A percentile compares a stretch with the other conserved stretches of the same genome.
Evolutionary conservation across 108 stramenopile species (phyloP).

Genomic region (Nitzschia palea): DNA sequence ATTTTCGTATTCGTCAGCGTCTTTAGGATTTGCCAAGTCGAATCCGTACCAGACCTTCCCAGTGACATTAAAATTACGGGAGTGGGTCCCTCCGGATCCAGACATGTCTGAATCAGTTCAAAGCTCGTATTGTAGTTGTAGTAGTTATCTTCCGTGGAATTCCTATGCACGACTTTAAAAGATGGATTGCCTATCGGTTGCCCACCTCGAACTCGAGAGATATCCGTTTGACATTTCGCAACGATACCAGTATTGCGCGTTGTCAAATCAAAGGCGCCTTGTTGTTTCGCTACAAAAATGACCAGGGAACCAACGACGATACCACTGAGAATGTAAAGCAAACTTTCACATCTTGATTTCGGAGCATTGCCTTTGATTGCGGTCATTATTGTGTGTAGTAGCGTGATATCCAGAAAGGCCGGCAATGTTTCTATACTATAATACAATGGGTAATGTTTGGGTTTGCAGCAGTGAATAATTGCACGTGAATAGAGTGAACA

Average conservation of each 20-base stretch:
- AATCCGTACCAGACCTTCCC: conserved; percentile 16
- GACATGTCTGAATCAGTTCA: neutral
- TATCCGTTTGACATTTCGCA: neutral
- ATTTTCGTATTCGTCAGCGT: conserved; percentile 12
- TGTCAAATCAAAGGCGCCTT: neutral
- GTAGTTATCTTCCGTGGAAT: neutral
- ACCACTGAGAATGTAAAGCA: neutral
- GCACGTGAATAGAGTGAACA: too few relatives aligned
- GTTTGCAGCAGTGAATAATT: too few relatives aligned
- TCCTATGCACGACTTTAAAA: neutral
- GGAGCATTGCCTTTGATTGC: neutral
- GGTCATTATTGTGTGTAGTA: too few relatives aligned
- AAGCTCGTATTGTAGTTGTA: neutral
- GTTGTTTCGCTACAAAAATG: neutral
- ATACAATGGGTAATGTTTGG: too few relatives aligned
- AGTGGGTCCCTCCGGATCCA: conserved; percentile 15
- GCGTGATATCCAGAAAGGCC: too few relatives aligned
- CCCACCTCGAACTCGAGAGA: neutral
- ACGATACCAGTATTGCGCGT: neutral
- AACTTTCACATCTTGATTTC: neutral
- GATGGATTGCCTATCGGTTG: neutral
- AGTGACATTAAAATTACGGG: conserved; percentile 14
- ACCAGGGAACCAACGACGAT: conserved; percentile 1
- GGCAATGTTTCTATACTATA: too few relatives aligned
- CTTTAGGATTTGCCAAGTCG: conserved; percentile 14